Conservation (phyloP, 208 protist genomes). For the Baffinella frigidus region DNA sequence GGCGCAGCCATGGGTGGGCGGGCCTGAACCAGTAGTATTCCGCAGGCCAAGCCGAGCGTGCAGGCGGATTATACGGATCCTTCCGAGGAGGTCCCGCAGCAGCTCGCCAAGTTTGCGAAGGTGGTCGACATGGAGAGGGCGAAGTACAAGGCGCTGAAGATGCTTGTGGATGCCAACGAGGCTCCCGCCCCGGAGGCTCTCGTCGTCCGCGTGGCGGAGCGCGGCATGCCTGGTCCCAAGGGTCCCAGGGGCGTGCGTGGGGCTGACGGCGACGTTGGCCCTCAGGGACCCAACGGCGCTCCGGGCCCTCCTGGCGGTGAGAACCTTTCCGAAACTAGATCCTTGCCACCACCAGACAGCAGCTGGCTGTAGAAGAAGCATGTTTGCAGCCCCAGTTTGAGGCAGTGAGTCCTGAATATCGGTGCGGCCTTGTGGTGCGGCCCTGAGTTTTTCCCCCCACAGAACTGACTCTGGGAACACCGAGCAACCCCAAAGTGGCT, state of each 20-base stretch:
- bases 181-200: conserved; percentile 3
- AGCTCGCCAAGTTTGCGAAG: not conserved
- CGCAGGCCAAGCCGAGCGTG: not conserved
- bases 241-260: conserved; percentile 11
- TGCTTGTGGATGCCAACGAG: conserved; percentile 5
- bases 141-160: conserved; percentile 41
- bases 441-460: too few species aligned
- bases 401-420: too few species aligned
- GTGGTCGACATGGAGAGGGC: not conserved
- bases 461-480: too few species aligned
- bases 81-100: not conserved
- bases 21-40: not conserved
- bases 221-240: not conserved
- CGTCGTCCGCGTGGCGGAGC: conserved; percentile 35
- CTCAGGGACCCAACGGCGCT: not conserved
- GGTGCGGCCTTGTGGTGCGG: too few species aligned
- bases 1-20: not conserved
- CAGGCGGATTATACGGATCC: not conserved
- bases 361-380: too few species aligned
- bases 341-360: too few species aligned
- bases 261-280: not conserved
- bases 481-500: too few species aligned
- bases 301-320: conserved; percentile 29
- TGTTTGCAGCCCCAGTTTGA: too few species aligned
- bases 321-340: too few species aligned